These are phyloP conservation scores for Echinosphaeria canescens DNA, from an alignment of 2,329 filamentous ascomycete genomes.

Conservation along the genomic window DNA sequence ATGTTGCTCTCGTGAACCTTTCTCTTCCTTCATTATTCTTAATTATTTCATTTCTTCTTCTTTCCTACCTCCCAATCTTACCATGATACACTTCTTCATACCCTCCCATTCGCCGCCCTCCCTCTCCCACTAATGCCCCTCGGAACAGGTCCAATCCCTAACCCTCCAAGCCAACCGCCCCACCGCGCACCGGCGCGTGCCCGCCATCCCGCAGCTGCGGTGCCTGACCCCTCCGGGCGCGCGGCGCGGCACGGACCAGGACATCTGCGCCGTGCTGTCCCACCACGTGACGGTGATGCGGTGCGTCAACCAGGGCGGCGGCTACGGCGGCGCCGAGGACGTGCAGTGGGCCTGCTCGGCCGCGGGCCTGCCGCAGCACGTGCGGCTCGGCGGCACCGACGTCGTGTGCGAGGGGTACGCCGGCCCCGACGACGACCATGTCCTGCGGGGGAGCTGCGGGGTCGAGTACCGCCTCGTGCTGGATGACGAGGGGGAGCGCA, in stretches of 20 bases:
- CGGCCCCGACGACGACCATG: slow-evolving; percentile 53
- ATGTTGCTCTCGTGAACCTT: slow-evolving; percentile 36
- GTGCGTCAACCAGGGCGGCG: slow-evolving; percentile 67
- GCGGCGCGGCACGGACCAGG: slow-evolving; percentile 14
- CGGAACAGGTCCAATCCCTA: slow-evolving; percentile 51
- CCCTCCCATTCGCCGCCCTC: background rate
- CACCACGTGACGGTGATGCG: slow-evolving; percentile 67
- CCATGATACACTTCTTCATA: no score
- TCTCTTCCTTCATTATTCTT: background rate
- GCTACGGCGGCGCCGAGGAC: slow-evolving; percentile 57
- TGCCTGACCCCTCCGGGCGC: slow-evolving; percentile 57
- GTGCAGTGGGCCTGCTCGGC: slow-evolving; percentile 80
- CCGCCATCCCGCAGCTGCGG: slow-evolving; percentile 56
- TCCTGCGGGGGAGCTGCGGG: slow-evolving; percentile 83
- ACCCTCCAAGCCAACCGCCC: slow-evolving; percentile 46
- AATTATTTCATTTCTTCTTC: background rate
- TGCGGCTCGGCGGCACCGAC: slow-evolving; percentile 64
- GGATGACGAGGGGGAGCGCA: slow-evolving; percentile 53
- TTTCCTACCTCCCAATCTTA: background rate
- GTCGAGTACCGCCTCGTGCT: slow-evolving; percentile 72
- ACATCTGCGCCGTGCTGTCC: slow-evolving; percentile 42
- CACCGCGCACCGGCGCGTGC: slow-evolving; percentile 57
- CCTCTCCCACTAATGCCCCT: slow-evolving; percentile 19
- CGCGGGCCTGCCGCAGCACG: slow-evolving; percentile 27
- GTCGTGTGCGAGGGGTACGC: slow-evolving; percentile 85